Evolutionary conservation across 805 yeast genomes (phyloP).

Genomic region (Candida hispaniensis): DNA sequence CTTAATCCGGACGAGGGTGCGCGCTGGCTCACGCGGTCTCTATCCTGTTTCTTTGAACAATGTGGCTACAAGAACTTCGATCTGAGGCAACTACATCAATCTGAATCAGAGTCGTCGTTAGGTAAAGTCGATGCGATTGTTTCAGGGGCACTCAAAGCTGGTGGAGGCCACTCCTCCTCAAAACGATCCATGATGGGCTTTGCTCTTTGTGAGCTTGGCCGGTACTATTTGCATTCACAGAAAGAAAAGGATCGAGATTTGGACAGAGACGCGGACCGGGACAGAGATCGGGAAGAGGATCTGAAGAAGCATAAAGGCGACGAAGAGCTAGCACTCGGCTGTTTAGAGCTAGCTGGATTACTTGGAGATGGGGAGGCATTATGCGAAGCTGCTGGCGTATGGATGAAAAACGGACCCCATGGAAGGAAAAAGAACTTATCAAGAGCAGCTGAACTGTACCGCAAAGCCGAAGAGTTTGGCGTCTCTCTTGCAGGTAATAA

Average conservation of each 20-base stretch:
- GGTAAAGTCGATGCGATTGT: constrained; percentile 10
- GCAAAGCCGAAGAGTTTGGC: constrained; percentile 55
- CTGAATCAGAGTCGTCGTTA: constrained; percentile 14
- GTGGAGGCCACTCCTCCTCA: constrained; percentile 10
- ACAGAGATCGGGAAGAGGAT: too few relatives aligned
- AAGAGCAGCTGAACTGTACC: constrained; percentile 60
- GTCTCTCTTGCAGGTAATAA: constrained; percentile 52
- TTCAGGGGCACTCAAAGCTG: neutral
- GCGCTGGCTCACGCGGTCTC: constrained; percentile 50
- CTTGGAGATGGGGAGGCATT: constrained; percentile 60
- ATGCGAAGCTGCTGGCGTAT: constrained; percentile 58
- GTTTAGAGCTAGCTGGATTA: constrained; percentile 53
- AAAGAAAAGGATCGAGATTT: constrained; percentile 41
- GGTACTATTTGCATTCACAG: constrained; percentile 44
- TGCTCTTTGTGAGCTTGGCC: constrained; percentile 53
- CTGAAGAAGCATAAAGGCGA: too few relatives aligned
- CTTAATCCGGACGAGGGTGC: constrained; percentile 45
- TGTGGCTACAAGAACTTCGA: constrained; percentile 25
- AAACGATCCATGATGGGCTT: constrained; percentile 25
- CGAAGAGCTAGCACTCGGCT: constrained; percentile 46
- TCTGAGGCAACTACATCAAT: too few relatives aligned
- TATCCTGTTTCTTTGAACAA: constrained; percentile 14
- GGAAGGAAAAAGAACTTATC: constrained; percentile 45
- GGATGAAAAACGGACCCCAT: constrained; percentile 44
- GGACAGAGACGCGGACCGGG: too few relatives aligned